Conservation (phyloP, 176 grass and related monocot species). For the Zoysia japonica region DNA sequence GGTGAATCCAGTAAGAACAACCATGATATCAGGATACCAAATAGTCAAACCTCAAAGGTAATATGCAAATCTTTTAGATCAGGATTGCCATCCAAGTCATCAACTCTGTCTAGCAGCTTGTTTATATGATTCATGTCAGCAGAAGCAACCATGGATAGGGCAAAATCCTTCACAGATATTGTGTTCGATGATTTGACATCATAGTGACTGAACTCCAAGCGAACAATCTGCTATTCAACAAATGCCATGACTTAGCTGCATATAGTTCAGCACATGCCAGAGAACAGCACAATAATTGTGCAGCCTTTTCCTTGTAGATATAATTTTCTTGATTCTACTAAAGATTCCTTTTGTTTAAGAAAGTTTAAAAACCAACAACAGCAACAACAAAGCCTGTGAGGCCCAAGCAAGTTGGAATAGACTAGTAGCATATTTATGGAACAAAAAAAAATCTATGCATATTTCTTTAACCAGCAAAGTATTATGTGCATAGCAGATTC, state of each 20-base stretch:
- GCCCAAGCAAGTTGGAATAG: background rate
- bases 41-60: constrained; percentile 76
- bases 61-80: constrained; percentile 64
- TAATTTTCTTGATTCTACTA: background rate
- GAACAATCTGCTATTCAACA: constrained; percentile 64
- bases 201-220: constrained; percentile 91
- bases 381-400: background rate
- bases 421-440: background rate
- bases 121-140: constrained; percentile 89
- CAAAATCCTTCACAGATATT: constrained; percentile 91
- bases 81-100: constrained; percentile 62
- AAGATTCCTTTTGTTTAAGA: background rate
- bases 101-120: constrained; percentile 80
- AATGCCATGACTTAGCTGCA: background rate
- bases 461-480: background rate
- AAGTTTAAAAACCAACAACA: background rate
- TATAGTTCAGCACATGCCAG: background rate
- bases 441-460: background rate
- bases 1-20: background rate
- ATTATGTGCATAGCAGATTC: background rate
- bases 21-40: background rate
- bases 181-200: constrained; percentile 72
- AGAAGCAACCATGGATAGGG: constrained; percentile 95
- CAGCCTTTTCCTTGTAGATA: background rate
- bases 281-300: background rate